Evolutionary conservation across 805 yeast genomes (phyloP).

Genomic region (Sungouiella blattae): DNA sequence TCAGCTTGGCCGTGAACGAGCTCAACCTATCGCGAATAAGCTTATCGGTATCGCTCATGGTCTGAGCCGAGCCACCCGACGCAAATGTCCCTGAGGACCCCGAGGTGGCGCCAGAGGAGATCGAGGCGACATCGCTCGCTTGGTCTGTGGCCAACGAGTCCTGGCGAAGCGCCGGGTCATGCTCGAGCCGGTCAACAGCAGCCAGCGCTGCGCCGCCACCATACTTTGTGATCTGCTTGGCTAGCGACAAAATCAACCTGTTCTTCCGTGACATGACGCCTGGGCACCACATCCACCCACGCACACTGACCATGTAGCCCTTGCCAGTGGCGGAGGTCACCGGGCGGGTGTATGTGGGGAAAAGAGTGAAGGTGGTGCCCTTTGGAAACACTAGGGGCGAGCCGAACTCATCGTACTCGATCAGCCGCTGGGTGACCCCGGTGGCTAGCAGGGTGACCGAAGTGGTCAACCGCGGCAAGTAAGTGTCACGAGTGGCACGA

Average conservation of each 20-base stretch:
- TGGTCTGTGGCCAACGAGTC: slow-evolving; percentile 4
- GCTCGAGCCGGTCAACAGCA: slow-evolving; percentile 14
- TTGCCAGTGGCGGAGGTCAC: slow-evolving; percentile 20
- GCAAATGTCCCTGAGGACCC: slow-evolving; percentile 3
- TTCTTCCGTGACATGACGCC: slow-evolving; percentile 72
- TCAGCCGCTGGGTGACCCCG: slow-evolving; percentile 34
- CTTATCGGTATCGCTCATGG: slow-evolving; percentile 32
- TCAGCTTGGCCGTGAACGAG: slow-evolving; percentile 64
- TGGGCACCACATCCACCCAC: slow-evolving; percentile 72
- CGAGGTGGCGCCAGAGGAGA: slow-evolving; percentile 7
- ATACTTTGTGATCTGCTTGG: slow-evolving; percentile 59
- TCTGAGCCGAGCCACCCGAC: slow-evolving; percentile 1
- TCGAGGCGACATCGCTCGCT: slow-evolving; percentile 10
- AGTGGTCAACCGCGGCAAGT: slow-evolving; percentile 50
- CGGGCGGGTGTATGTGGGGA: slow-evolving; percentile 36
- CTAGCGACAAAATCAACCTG: slow-evolving; percentile 61
- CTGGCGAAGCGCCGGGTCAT: slow-evolving; percentile 7
- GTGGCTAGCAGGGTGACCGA: slow-evolving; percentile 47
- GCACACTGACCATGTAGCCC: slow-evolving; percentile 50
- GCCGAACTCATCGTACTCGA: slow-evolving; percentile 16
- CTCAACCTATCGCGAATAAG: slow-evolving; percentile 61
- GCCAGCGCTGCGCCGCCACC: slow-evolving; percentile 15
- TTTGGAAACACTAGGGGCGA: slow-evolving; percentile 38
- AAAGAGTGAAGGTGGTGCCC: slow-evolving; percentile 57
- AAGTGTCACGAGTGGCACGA: slow-evolving; percentile 52